Evolutionary conservation across 345 rosid species (phyloP), one percentile per base, ranked within the genome.

Genomic region (Brassica nigra): DNA sequence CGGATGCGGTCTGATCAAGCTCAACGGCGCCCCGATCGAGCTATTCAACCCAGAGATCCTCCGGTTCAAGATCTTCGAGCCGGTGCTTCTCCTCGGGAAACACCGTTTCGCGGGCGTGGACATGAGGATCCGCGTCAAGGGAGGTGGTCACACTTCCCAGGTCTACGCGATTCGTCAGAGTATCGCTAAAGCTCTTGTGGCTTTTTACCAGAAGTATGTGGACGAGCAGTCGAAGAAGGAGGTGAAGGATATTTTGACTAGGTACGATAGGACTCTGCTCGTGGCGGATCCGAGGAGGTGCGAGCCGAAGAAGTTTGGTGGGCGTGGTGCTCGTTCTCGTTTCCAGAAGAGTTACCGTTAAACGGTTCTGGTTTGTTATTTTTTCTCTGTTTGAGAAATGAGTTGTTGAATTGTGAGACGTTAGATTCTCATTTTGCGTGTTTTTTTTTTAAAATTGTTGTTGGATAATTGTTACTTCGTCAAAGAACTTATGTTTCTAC

Each of bases 271-370:
- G 59, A 54, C 59, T 54, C 1, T 54, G 0, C 27, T 54, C 0
- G 59, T 54, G 1, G 59, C 59, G 59, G 59, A 54, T 54, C 59
- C 59, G 59, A 54, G 59, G 27, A 54, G 59, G 59, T 54, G 59
- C 27, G 59, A 54, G 59, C 59, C 59, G 59, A 54, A 54, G 59
- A 54, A 54, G 59, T 54, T 54, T 54, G 59, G 59, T 6, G 59
- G 59, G 8, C 59, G 59, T 54, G 59, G 59, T 54, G 59, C 59
- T 54, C 59, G 59, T 16, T 54, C 59, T 54, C 59, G 59, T 54
- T 54, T 54, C 59, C 59, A 54, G 59, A 54, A 54, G 59, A 54
- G 59, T 54, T 54, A 54, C 59, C 59, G 59, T 54, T 54, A 49
- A 52, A 15, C 16, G 44, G 44, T 37, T 16, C 18, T 18, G 58